These are phyloP conservation scores for Claviceps capensis DNA, from an alignment of 2,329 filamentous ascomycete genomes.

Conservation along the genomic window DNA sequence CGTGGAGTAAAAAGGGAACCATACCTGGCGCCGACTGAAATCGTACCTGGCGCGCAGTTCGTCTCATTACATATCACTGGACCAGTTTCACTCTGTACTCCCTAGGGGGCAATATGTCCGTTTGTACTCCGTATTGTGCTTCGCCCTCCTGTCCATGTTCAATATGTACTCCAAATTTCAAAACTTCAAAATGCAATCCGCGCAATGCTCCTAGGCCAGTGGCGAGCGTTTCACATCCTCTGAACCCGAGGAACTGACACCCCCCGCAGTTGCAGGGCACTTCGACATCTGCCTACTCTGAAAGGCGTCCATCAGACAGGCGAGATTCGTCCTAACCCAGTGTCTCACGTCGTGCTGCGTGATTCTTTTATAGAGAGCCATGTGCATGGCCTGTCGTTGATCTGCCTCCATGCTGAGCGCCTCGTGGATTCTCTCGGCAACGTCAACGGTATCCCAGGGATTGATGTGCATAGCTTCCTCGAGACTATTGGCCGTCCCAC, in stretches of 20 bases:
- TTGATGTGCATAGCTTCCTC: slow-evolving; percentile 86
- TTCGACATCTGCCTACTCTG: not conserved
- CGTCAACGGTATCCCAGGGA: slow-evolving; percentile 77
- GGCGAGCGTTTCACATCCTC: not conserved
- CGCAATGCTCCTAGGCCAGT: not conserved
- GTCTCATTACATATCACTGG: not conserved
- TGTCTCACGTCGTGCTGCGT: slow-evolving; percentile 3
- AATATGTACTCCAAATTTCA: too few species aligned
- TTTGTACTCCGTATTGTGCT: too few species aligned
- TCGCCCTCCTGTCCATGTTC: too few species aligned
- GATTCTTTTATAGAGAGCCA: slow-evolving; percentile 3
- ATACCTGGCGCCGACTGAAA: too few species aligned
- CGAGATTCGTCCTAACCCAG: slow-evolving; percentile 1
- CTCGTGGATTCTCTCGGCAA: slow-evolving; percentile 67
- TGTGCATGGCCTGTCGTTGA: slow-evolving; percentile 29
- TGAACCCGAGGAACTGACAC: too few species aligned
- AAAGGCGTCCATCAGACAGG: slow-evolving; percentile 2
- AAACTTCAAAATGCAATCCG: not conserved
- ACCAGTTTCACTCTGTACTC: not conserved
- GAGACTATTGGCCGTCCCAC: slow-evolving; percentile 76
- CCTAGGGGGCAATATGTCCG: too few species aligned
- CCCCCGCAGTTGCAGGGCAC: not conserved
- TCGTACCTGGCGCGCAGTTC: too few species aligned
- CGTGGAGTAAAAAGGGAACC: too few species aligned
- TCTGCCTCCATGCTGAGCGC: slow-evolving; percentile 63